Percentiles rank a stretch among this genome's conserved stretches.
phyloP scores from a whole-genome alignment of 257 asterid species.

The Solanum chmielewskii region DNA sequence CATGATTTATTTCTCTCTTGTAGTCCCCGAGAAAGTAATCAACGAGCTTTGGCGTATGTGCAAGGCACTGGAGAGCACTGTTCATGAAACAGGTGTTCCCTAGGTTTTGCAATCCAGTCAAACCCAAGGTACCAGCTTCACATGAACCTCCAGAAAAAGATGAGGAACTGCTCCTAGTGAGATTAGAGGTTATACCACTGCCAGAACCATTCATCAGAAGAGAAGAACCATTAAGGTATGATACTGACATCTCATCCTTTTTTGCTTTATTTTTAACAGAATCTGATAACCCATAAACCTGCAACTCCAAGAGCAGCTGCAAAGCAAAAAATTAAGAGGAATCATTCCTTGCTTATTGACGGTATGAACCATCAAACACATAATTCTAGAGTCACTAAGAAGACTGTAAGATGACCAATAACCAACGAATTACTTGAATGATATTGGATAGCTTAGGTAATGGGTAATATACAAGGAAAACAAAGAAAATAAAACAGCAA shows the following conservation, averaged over 20 bases:
- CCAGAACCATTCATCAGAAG: slow-evolving; percentile 43
- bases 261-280: slow-evolving; percentile 49
- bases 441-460: not conserved
- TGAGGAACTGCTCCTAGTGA: slow-evolving; percentile 39
- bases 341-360: not conserved
- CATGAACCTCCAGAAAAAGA: slow-evolving; percentile 38
- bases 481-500: not conserved
- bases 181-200: slow-evolving; percentile 23
- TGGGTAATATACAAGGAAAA: not conserved
- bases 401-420: not conserved
- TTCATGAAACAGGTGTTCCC: slow-evolving; percentile 99
- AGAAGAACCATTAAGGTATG: slow-evolving; percentile 43
- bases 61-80: slow-evolving; percentile 90
- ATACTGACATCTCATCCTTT: slow-evolving; percentile 38
- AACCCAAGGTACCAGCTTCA: slow-evolving; percentile 85
- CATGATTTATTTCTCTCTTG: slow-evolving; percentile 69
- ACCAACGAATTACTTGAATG: not conserved
- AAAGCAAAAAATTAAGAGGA: slow-evolving; percentile 3
- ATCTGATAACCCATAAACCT: slow-evolving; percentile 90
- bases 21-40: slow-evolving; percentile 97
- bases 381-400: not conserved
- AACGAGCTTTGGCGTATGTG: slow-evolving; percentile 89
- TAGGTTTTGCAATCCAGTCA: slow-evolving; percentile 86
- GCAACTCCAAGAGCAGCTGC: slow-evolving; percentile 87
- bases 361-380: not conserved